phyloP scores from a whole-genome alignment of 352 stramenopile species.

The Discostella stelligera region DNA sequence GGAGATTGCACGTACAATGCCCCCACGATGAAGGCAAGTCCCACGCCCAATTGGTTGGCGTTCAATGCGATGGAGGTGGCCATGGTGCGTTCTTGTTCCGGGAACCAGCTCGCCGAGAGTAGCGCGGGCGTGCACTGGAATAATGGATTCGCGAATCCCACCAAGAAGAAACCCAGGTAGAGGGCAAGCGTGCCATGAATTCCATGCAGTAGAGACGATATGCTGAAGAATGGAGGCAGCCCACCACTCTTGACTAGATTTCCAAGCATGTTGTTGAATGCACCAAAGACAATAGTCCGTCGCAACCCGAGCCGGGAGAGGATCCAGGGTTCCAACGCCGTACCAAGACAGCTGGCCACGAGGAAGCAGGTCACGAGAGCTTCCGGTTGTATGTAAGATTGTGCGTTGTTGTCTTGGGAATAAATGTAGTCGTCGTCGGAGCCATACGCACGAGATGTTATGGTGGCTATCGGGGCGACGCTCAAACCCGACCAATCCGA shows the following conservation, averaged over 20 bases:
- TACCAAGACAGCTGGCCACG: conserved; percentile 58
- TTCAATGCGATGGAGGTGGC: conserved; percentile 79
- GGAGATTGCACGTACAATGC: conserved; percentile 61
- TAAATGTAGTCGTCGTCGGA: conserved; percentile 6
- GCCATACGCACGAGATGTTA: conserved; percentile 49
- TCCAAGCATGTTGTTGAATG: conserved; percentile 71
- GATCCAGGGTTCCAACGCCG: conserved; percentile 71
- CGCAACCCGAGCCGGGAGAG: conserved; percentile 62
- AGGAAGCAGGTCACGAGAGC: conserved; percentile 71
- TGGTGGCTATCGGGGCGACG: conserved; percentile 71
- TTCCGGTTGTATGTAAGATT: conserved; percentile 64
- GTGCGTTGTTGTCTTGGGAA: neutral
- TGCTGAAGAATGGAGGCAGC: conserved; percentile 56
- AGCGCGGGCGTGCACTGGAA: conserved; percentile 81
- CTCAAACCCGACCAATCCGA: conserved; percentile 77
- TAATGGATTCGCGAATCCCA: conserved; percentile 74
- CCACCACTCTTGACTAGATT: conserved; percentile 75
- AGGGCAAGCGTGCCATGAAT: conserved; percentile 34
- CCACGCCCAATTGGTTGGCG: conserved; percentile 79
- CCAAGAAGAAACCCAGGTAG: conserved; percentile 80
- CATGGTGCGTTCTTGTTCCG: conserved; percentile 77
- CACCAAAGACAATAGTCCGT: conserved; percentile 68
- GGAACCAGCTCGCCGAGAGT: conserved; percentile 78
- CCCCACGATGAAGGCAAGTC: conserved; percentile 79
- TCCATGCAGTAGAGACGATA: conserved; percentile 16